Conservation (phyloP, 2,329 filamentous ascomycete genomes). For the Xylaria sp. region DNA sequence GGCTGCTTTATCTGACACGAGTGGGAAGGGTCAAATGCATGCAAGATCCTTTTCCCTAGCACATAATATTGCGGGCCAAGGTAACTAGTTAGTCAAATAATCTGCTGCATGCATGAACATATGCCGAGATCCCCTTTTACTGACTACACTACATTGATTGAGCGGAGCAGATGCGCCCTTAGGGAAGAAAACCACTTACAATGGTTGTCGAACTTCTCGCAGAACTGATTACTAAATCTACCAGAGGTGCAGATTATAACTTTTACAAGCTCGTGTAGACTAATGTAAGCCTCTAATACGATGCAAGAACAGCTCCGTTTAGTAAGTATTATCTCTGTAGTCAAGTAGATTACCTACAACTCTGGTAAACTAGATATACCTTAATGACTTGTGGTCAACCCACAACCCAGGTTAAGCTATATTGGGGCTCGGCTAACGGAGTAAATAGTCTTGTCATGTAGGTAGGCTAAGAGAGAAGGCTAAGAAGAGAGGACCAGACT, state of each 20-base stretch:
- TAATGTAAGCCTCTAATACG: not conserved
- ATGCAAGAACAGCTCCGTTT: not conserved
- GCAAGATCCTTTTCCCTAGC: constrained; percentile 32
- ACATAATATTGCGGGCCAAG: constrained; percentile 30
- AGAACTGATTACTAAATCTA: not conserved
- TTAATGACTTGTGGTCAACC: not conserved
- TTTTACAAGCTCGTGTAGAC: not conserved
- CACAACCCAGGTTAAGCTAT: not conserved
- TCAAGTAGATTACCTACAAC: not conserved
- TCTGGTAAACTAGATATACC: not conserved
- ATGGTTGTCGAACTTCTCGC: not conserved
- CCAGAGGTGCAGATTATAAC: not conserved
- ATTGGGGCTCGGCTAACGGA: not conserved
- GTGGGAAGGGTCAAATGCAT: constrained; percentile 24
- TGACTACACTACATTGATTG: constrained; percentile 2
- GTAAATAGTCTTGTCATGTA: not conserved
- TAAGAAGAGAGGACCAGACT: not conserved
- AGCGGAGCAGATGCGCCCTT: not conserved
- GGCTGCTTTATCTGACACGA: constrained; percentile 23
- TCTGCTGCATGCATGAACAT: constrained; percentile 33
- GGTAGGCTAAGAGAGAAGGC: not conserved
- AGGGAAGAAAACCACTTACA: not conserved
- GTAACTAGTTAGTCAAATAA: constrained; percentile 18
- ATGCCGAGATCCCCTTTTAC: constrained; percentile 32
- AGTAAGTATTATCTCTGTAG: not conserved